Evolutionary conservation across 768 basidiomycete species (phyloP), one percentile per base, ranked within the genome.

Genomic region (Amyloporia xantha): DNA sequence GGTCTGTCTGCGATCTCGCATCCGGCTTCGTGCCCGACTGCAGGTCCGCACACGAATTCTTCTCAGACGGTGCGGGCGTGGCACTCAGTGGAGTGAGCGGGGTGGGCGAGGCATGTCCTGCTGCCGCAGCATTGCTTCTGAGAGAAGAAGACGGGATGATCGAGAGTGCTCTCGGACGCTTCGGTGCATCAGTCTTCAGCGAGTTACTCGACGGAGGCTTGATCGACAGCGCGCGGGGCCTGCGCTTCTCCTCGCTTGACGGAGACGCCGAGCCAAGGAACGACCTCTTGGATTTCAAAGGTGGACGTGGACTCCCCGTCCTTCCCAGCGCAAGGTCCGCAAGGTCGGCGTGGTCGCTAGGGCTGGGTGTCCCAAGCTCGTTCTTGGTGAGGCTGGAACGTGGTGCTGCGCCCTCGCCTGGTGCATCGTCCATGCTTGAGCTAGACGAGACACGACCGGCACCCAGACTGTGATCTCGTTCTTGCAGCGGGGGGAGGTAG

Each of bases 401-500:
- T n/a, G n/a, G n/a, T n/a, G n/a, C n/a, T n/a, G n/a, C n/a, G n/a
- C n/a, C n/a, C n/a, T n/a, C n/a, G n/a, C n/a, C n/a, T n/a, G n/a
- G n/a, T n/a, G n/a, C n/a, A n/a, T n/a, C n/a, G n/a, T n/a, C n/a
- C n/a, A n/a, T n/a, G n/a, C n/a, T n/a, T n/a, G n/a, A n/a, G n/a
- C n/a, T n/a, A n/a, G n/a, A n/a, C n/a, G n/a, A n/a, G n/a, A n/a
- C n/a, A n/a, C n/a, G n/a, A n/a, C n/a, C n/a, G n/a, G n/a, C n/a
- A n/a, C n/a, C n/a, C n/a, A n/a, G n/a, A n/a, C n/a, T n/a, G n/a
- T n/a, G n/a, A n/a, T n/a, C n/a, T n/a, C n/a, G n/a, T n/a, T 44
- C 41, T 13, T 44, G 5, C 4, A 41, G 30, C 13, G 54, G 36
- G 19, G 58, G 54, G 6, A 57, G 54, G 33, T 65, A 64, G n/a